Evolutionary conservation across 2,329 filamentous ascomycete genomes (phyloP).

Genomic region (Lasiodiplodia hormozganensis): DNA sequence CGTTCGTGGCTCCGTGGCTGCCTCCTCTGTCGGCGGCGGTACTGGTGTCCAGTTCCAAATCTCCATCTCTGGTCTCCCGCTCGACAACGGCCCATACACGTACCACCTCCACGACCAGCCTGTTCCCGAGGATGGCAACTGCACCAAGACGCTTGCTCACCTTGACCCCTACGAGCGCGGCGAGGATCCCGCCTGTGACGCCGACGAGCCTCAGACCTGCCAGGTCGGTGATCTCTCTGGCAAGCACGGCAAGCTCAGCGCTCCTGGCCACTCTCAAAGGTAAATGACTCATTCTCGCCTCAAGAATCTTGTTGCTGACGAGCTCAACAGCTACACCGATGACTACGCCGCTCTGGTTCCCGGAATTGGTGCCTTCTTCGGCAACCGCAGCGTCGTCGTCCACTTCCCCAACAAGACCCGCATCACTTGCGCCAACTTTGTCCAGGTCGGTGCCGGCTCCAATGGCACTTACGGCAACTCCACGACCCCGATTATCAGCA

Average conservation of each 20-base stretch:
- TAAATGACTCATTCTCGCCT: constrained; percentile 31
- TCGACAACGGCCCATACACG: constrained; percentile 52
- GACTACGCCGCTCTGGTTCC: constrained; percentile 55
- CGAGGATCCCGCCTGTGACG: constrained; percentile 47
- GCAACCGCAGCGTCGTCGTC: constrained; percentile 62
- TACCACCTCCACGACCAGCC: constrained; percentile 56
- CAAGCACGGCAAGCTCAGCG: constrained; percentile 51
- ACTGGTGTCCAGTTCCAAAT: constrained; percentile 51
- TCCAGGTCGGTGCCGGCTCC: constrained; percentile 27
- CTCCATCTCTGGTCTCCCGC: constrained; percentile 50
- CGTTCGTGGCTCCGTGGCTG: constrained; percentile 46
- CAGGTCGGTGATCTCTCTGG: constrained; percentile 55
- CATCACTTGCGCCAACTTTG: constrained; percentile 65
- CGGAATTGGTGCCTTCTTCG: constrained; percentile 56
- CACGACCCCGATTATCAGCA: not conserved
- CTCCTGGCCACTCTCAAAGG: constrained; percentile 39
- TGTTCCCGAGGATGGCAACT: constrained; percentile 52
- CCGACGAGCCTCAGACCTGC: constrained; percentile 46
- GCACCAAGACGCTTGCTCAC: constrained; percentile 50
- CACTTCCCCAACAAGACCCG: constrained; percentile 61
- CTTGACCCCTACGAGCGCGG: constrained; percentile 53
- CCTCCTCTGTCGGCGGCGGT: constrained; percentile 43
- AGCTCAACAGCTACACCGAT: constrained; percentile 53
- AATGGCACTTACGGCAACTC: constrained; percentile 11
- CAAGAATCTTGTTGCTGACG: not conserved